Percentiles rank a stretch among this genome's conserved stretches.
These are phyloP conservation scores for Coemansia sp. DNA, from an alignment of 192 early-diverging fungal species.

Conservation along the genomic window DNA sequence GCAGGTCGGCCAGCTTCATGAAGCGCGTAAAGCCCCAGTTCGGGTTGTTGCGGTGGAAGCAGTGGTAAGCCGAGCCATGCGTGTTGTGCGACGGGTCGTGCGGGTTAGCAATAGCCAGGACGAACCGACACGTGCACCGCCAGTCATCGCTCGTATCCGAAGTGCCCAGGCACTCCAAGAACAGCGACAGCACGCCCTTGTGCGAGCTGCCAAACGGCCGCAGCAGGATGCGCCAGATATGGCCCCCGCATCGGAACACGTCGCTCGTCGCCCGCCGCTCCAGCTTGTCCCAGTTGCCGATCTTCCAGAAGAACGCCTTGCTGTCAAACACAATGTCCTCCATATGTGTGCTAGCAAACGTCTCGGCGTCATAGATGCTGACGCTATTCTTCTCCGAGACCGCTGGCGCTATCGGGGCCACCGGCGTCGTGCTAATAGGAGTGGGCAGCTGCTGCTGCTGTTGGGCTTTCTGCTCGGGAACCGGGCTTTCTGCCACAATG, in stretches of 20 bases:
- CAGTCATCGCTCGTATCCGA: constrained; percentile 60
- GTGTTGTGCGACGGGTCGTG: constrained; percentile 67
- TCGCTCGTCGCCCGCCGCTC: constrained; percentile 45
- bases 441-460: constrained; percentile 17
- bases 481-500: background rate
- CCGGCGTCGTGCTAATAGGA: constrained; percentile 20
- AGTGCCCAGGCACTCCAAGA: constrained; percentile 84
- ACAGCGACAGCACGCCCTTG: constrained; percentile 75
- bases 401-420: background rate
- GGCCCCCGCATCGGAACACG: constrained; percentile 50
- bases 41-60: constrained; percentile 78
- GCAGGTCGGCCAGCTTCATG: constrained; percentile 61
- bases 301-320: constrained; percentile 52
- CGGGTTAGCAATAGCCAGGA: constrained; percentile 76
- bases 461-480: background rate
- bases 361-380: constrained; percentile 50
- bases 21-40: constrained; percentile 98
- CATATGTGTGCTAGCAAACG: constrained; percentile 41
- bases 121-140: constrained; percentile 86
- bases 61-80: constrained; percentile 73
- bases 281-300: constrained; percentile 51
- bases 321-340: constrained; percentile 51
- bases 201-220: constrained; percentile 87
- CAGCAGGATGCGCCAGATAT: constrained; percentile 76
- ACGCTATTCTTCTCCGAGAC: background rate